A percentile compares a stretch with the other conserved stretches of the same genome.
phyloP scores from a whole-genome alignment of 2,329 filamentous ascomycete species.

The Fusarium sp. region DNA sequence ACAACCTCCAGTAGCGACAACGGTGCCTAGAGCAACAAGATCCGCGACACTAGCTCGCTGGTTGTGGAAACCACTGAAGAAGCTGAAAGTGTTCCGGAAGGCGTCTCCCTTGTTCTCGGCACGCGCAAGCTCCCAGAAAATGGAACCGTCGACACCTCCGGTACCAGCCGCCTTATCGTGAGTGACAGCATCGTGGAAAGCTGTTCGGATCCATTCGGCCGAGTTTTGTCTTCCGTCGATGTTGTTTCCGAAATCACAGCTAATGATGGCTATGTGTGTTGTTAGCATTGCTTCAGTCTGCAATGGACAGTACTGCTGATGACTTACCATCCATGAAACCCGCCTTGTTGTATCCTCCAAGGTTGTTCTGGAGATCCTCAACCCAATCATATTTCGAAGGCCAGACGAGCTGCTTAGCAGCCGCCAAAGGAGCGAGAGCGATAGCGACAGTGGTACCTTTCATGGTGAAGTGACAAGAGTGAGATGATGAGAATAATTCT shows the following conservation, averaged over 20 bases:
- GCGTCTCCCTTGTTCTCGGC: slow-evolving; percentile 39
- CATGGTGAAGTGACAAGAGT: background rate
- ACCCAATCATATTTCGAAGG: slow-evolving; percentile 35
- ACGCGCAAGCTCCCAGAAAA: slow-evolving; percentile 41
- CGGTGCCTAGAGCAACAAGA: slow-evolving; percentile 48
- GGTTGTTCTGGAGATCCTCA: slow-evolving; percentile 24
- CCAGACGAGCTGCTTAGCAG: slow-evolving; percentile 29
- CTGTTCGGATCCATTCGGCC: slow-evolving; percentile 45
- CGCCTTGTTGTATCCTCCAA: slow-evolving; percentile 3
- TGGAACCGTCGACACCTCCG: slow-evolving; percentile 42
- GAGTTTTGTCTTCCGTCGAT: slow-evolving; percentile 35
- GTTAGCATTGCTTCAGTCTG: background rate
- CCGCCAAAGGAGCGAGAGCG: background rate
- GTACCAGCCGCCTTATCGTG: slow-evolving; percentile 35
- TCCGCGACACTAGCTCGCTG: slow-evolving; percentile 40
- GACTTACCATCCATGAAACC: slow-evolving; percentile 19
- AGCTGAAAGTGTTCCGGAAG: slow-evolving; percentile 49
- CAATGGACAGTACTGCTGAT: background rate
- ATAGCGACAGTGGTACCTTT: slow-evolving; percentile 13
- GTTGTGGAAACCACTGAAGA: slow-evolving; percentile 40
- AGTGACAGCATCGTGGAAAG: slow-evolving; percentile 45
- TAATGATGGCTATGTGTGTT: slow-evolving; percentile 20
- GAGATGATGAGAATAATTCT: background rate
- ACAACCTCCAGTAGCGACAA: slow-evolving; percentile 56
- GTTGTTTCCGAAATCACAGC: slow-evolving; percentile 33